phyloP scores from a whole-genome alignment of 768 basidiomycete genomes.

The Astraeus odoratus region DNA sequence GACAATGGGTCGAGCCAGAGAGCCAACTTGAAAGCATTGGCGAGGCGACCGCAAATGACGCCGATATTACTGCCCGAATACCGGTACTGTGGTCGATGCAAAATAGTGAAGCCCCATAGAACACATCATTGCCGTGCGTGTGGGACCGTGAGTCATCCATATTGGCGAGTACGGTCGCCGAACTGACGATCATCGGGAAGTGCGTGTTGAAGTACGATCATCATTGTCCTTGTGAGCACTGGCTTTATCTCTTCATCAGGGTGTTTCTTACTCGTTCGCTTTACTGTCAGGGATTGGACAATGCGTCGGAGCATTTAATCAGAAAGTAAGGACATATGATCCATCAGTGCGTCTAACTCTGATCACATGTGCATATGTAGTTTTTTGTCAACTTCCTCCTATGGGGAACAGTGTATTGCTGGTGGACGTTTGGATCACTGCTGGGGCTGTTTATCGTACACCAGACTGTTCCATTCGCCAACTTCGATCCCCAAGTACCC shows the following conservation, averaged over 20 bases:
- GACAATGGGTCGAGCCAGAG: background rate
- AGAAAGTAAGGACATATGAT: slow-evolving; percentile 49
- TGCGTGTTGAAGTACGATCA: slow-evolving; percentile 83
- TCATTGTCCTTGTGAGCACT: slow-evolving; percentile 75
- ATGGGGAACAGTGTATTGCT: slow-evolving; percentile 52
- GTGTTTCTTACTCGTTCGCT: background rate
- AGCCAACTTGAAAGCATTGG: slow-evolving; percentile 11
- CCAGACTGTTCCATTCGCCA: slow-evolving; percentile 11
- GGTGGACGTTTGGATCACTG: slow-evolving; percentile 59
- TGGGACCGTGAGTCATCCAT: slow-evolving; percentile 55
- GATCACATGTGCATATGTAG: slow-evolving; percentile 26
- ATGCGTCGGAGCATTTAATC: slow-evolving; percentile 89
- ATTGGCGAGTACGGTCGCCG: background rate
- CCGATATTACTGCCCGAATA: slow-evolving; percentile 54
- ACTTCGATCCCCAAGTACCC: slow-evolving; percentile 61
- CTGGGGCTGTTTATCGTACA: slow-evolving; percentile 43
- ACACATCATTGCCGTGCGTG: slow-evolving; percentile 79
- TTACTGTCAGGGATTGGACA: slow-evolving; percentile 81
- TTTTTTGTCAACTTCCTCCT: slow-evolving; percentile 81
- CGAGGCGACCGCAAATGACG: slow-evolving; percentile 31
- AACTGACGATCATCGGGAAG: slow-evolving; percentile 29
- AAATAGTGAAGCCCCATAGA: slow-evolving; percentile 64
- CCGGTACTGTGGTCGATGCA: slow-evolving; percentile 60
- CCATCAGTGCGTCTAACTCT: background rate
- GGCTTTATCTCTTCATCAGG: background rate